Conservation (phyloP, 352 stramenopile genomes). For the Phytophthora agathidicida region DNA sequence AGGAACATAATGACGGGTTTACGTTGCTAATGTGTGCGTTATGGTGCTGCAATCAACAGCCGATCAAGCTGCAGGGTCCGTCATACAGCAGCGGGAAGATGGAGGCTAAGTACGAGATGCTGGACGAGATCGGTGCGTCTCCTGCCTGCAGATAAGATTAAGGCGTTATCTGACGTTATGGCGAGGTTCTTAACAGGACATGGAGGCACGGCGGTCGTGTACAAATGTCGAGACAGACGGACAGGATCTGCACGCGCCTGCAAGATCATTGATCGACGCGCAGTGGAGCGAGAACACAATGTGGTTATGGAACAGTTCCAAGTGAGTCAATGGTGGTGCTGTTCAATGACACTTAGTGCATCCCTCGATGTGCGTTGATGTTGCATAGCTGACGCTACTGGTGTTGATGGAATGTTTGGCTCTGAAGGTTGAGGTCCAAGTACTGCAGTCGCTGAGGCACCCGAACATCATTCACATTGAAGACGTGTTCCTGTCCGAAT, state of each 20-base stretch:
- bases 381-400: slow-evolving; percentile 5
- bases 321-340: slow-evolving; percentile 37
- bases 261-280: slow-evolving; percentile 89
- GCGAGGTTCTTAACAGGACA: slow-evolving; percentile 48
- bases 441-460: slow-evolving; percentile 88
- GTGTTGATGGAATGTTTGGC: not conserved
- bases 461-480: slow-evolving; percentile 92
- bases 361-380: not conserved
- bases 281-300: slow-evolving; percentile 74
- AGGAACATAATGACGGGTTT: not conserved
- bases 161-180: not conserved
- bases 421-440: slow-evolving; percentile 84
- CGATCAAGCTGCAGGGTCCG: slow-evolving; percentile 75
- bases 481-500: slow-evolving; percentile 85
- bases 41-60: slow-evolving; percentile 27
- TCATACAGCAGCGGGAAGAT: slow-evolving; percentile 75
- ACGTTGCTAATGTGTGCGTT: not conserved
- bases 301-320: slow-evolving; percentile 90
- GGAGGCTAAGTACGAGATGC: slow-evolving; percentile 86
- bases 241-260: slow-evolving; percentile 66
- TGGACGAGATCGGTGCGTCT: slow-evolving; percentile 78
- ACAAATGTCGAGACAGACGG: slow-evolving; percentile 75
- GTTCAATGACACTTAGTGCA: not conserved
- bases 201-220: slow-evolving; percentile 86
- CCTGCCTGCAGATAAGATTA: not conserved